A percentile compares a stretch with the other conserved stretches of the same genome.
These are phyloP conservation scores for Beverwykella pulmonaria DNA, from an alignment of 495 filamentous ascomycete genomes.

Conservation along the genomic window DNA sequence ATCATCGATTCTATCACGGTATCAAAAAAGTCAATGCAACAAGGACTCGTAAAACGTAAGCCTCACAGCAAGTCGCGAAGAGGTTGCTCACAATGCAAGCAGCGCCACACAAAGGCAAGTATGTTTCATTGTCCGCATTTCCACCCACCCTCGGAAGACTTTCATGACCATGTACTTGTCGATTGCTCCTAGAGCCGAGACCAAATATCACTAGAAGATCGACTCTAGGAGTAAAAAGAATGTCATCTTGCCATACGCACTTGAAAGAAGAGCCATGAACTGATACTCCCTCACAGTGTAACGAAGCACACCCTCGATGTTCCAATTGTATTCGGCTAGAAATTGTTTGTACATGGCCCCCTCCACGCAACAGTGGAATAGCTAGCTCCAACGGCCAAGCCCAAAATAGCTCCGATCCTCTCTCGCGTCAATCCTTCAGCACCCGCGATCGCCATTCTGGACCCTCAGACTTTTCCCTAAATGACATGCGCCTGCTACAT, in stretches of 20 bases:
- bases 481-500: slow-evolving; percentile 23
- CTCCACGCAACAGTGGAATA: not conserved
- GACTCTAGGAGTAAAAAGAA: not conserved
- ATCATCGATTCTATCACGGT: no score
- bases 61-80: slow-evolving; percentile 23
- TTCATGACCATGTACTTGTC: not conserved
- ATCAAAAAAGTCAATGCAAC: no score
- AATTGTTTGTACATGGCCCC: not conserved
- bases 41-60: slow-evolving; percentile 1
- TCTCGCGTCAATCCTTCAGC: not conserved
- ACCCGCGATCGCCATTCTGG: no score
- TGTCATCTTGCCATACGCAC: no score
- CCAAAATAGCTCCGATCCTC: not conserved
- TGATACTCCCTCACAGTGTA: not conserved
- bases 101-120: slow-evolving; percentile 22
- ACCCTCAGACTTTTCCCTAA: not conserved
- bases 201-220: not conserved
- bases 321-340: not conserved
- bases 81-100: slow-evolving; percentile 25
- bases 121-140: not conserved
- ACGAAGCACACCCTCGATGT: not conserved
- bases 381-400: not conserved
- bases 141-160: not conserved
- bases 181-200: not conserved
- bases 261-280: no score